These are phyloP conservation scores for Penicillium diatomitis DNA, from an alignment of 495 filamentous ascomycete genomes.

Conservation along the genomic window DNA sequence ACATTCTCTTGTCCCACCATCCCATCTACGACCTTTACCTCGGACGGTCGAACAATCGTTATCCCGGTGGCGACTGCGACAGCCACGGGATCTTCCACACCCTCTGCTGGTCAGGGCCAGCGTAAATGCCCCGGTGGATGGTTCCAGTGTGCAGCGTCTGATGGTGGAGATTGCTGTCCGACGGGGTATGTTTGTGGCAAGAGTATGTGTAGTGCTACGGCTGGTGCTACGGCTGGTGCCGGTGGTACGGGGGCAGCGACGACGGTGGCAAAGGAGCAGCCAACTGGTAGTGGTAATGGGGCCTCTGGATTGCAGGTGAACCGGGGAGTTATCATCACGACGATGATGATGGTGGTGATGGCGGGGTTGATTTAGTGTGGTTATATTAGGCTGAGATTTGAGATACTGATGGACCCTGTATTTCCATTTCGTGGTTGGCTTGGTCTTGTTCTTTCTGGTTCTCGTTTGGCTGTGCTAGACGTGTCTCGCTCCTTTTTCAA, in stretches of 20 bases:
- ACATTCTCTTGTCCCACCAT: slow-evolving; percentile 57
- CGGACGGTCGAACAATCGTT: slow-evolving; percentile 56
- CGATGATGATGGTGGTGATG: no score
- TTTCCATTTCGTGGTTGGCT: no score
- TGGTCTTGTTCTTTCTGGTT: no score
- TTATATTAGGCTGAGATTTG: no score
- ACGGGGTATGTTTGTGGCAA: slow-evolving; percentile 62
- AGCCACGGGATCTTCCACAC: slow-evolving; percentile 11
- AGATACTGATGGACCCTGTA: no score
- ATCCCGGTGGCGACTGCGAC: slow-evolving; percentile 42
- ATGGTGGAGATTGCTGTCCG: slow-evolving; percentile 73
- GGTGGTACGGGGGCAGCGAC: slow-evolving; percentile 25
- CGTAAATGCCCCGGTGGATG: slow-evolving; percentile 64
- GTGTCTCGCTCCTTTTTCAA: no score
- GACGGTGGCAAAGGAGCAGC: slow-evolving; percentile 50
- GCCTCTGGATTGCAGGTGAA: no score
- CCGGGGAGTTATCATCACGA: no score
- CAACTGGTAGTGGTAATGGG: slow-evolving; percentile 4
- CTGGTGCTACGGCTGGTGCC: no score
- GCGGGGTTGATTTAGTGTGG: no score
- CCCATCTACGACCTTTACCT: slow-evolving; percentile 50
- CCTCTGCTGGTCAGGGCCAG: slow-evolving; percentile 4
- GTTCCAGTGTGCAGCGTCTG: slow-evolving; percentile 59
- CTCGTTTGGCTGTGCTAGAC: no score
- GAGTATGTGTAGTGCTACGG: slow-evolving; percentile 52